Percentiles rank a stretch among this genome's conserved stretches.
phyloP scores from a whole-genome alignment of 2,329 filamentous ascomycete species.

The Venturia asperata region DNA sequence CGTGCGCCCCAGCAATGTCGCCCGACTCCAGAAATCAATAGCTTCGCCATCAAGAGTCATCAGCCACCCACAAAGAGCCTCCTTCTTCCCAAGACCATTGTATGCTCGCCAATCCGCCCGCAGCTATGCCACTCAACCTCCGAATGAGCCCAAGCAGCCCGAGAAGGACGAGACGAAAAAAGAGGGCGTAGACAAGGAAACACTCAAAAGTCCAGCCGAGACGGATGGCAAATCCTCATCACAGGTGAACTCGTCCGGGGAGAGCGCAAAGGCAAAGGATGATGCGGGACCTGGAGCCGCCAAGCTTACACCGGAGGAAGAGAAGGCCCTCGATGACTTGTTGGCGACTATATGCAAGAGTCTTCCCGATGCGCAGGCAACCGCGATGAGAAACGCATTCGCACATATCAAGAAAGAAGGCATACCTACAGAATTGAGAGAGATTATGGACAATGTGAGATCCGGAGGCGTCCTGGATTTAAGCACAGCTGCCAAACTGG shows the following conservation, averaged over 20 bases:
- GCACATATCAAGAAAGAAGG: constrained; percentile 57
- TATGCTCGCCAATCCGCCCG: constrained; percentile 13
- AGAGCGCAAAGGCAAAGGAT: constrained; percentile 34
- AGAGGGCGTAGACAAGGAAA: constrained; percentile 26
- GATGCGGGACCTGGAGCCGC: constrained; percentile 28
- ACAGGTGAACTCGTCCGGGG: constrained; percentile 33
- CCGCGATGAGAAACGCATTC: constrained; percentile 54
- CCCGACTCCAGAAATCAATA: constrained; percentile 7
- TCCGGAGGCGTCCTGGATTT: constrained; percentile 44
- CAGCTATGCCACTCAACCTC: constrained; percentile 38
- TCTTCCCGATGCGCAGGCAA: constrained; percentile 55
- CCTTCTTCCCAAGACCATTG: constrained; percentile 14
- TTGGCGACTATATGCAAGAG: constrained; percentile 50
- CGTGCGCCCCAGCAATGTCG: constrained; percentile 9
- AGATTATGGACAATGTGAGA: constrained; percentile 52
- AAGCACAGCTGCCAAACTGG: constrained; percentile 54
- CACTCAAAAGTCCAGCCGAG: constrained; percentile 24
- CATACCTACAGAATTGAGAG: constrained; percentile 60
- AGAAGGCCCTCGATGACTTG: constrained; percentile 51
- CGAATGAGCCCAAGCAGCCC: constrained; percentile 35
- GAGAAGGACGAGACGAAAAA: constrained; percentile 26
- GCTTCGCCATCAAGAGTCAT: constrained; percentile 14
- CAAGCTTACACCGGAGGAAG: constrained; percentile 49
- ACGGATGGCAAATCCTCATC: constrained; percentile 29
- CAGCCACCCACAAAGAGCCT: constrained; percentile 14